Evolutionary conservation across 331 rosid genomes (phyloP).

Genomic region (Acacia concinna): DNA sequence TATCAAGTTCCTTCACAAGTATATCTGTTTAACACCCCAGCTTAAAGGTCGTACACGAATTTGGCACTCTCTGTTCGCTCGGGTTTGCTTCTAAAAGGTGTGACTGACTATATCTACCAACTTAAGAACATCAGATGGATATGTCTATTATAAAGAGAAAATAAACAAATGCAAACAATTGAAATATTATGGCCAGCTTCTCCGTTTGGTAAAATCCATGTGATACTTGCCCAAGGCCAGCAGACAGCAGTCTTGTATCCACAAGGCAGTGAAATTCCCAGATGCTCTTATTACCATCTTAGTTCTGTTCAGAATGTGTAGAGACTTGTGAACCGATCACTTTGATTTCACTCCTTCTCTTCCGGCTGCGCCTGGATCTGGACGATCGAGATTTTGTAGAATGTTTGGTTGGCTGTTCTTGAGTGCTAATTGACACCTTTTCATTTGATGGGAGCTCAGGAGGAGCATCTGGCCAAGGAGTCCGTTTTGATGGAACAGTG

Average conservation of each 20-base stretch:
- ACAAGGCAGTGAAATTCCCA: conserved; percentile 38
- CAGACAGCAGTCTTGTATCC: conserved; percentile 41
- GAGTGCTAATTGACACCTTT: conserved; percentile 37
- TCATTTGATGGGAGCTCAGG: conserved; percentile 84
- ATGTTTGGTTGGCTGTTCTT: conserved; percentile 54
- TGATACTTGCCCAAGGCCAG: conserved; percentile 36
- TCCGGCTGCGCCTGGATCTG: conserved; percentile 64
- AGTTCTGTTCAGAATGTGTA: conserved; percentile 58
- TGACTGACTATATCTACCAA: neutral
- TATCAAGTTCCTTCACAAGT: neutral
- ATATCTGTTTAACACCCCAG: neutral
- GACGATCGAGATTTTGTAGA: conserved; percentile 63
- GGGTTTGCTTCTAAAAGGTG: neutral
- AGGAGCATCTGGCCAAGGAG: conserved; percentile 97
- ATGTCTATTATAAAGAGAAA: neutral
- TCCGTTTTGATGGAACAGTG: conserved; percentile 80
- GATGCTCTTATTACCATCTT: conserved; percentile 32
- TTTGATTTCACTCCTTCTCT: conserved; percentile 80
- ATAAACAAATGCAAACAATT: neutral
- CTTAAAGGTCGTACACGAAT: neutral
- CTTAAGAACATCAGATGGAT: neutral
- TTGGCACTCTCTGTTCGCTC: neutral
- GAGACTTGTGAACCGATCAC: conserved; percentile 57
- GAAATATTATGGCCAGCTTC: conserved; percentile 19
- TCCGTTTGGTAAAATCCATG: conserved; percentile 36